Conservation (phyloP, 345 rosid species). For the Eucalyptus tenuipes region DNA sequence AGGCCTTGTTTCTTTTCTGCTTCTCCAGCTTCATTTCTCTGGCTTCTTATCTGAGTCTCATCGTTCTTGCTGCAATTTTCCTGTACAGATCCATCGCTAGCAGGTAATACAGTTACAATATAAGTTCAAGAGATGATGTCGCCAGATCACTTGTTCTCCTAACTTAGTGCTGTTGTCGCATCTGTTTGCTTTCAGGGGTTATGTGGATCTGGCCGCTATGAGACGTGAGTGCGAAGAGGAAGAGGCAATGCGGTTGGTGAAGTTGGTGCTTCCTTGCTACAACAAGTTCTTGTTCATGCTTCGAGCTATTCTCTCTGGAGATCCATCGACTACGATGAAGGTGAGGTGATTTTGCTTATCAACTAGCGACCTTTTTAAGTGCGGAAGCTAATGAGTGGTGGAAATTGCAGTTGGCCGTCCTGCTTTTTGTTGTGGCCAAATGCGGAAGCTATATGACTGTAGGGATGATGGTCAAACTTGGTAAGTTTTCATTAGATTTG, state of each 20-base stretch:
- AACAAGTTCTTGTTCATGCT: conserved; percentile 61
- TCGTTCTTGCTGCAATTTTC: conserved; percentile 66
- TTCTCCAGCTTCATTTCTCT: conserved; percentile 68
- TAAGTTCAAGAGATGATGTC: not conserved
- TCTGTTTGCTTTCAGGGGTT: conserved; percentile 23
- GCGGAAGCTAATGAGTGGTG: not conserved
- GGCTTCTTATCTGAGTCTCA: conserved; percentile 66
- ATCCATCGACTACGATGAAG: conserved; percentile 88
- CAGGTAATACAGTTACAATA: conserved; percentile 30
- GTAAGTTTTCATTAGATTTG: conserved; percentile 14
- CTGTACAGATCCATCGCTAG: conserved; percentile 42
- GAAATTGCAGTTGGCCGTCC: conserved; percentile 76
- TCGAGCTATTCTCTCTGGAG: conserved; percentile 80
- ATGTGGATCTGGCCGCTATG: conserved; percentile 20
- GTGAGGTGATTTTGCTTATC: conserved; percentile 9
- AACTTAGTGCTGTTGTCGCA: not conserved
- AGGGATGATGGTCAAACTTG: conserved; percentile 83
- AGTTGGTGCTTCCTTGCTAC: conserved; percentile 63
- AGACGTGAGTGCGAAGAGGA: conserved; percentile 61
- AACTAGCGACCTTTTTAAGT: not conserved
- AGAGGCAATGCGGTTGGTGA: conserved; percentile 60
- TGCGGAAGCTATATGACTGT: conserved; percentile 78
- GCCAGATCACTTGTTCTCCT: not conserved
- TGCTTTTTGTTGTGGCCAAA: conserved; percentile 71
- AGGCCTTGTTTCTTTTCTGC: not conserved